These are phyloP conservation scores for Aethionema arabicum DNA, from an alignment of 345 rosid genomes.

Conservation along the genomic window DNA sequence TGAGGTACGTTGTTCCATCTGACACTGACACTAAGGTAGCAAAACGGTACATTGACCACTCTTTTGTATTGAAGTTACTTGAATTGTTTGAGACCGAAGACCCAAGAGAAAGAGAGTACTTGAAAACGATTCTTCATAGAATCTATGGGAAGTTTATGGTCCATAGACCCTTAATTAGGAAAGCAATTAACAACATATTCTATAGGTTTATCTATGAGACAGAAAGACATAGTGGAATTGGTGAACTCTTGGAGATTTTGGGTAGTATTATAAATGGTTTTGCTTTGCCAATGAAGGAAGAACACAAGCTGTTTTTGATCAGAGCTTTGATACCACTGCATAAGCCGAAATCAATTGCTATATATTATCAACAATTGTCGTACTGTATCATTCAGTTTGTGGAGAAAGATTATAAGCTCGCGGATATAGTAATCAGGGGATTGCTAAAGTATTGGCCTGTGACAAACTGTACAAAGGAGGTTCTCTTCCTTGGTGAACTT, in stretches of 20 bases:
- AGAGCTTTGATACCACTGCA: constrained; percentile 89
- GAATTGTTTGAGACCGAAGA: constrained; percentile 88
- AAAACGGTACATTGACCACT: constrained; percentile 74
- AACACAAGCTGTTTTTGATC: constrained; percentile 81
- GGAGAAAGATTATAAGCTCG: constrained; percentile 90
- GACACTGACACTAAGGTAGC: constrained; percentile 82
- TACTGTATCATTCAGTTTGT: constrained; percentile 86
- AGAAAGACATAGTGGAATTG: constrained; percentile 78
- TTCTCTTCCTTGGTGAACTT: constrained; percentile 88
- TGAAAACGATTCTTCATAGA: constrained; percentile 83
- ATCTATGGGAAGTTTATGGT: constrained; percentile 95
- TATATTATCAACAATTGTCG: constrained; percentile 83
- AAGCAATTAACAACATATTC: constrained; percentile 70
- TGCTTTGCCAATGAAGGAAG: constrained; percentile 95
- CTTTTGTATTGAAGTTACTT: constrained; percentile 67
- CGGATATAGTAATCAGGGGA: constrained; percentile 78
- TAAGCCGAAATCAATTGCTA: constrained; percentile 65
- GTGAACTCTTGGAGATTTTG: constrained; percentile 80
- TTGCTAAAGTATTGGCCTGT: constrained; percentile 88
- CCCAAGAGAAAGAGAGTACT: constrained; percentile 76
- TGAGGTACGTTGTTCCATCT: constrained; percentile 72
- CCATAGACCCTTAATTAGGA: constrained; percentile 84
- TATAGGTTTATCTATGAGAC: constrained; percentile 87
- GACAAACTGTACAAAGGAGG: constrained; percentile 83
- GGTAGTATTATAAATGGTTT: constrained; percentile 93